Evolutionary conservation across 495 filamentous ascomycete species (phyloP), one percentile per base, ranked within the genome.

Genomic region (Neurospora sp.): DNA sequence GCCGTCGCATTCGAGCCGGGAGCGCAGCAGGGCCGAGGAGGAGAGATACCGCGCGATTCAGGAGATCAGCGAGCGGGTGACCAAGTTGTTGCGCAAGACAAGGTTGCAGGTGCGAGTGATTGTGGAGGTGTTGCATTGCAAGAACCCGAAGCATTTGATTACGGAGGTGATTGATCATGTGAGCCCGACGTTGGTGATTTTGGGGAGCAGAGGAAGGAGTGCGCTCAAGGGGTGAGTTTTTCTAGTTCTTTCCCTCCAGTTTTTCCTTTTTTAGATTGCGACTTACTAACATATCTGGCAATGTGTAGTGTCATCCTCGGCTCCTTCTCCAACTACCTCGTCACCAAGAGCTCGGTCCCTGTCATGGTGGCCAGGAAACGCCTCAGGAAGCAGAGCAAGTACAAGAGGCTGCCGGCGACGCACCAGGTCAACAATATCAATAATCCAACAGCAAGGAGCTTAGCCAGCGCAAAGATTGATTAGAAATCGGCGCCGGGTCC

Each of bases 51-150:
- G 88, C 76, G 94, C 93, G 7, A 88, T 92, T 18, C 88, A 92
- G 53, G 88, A 89, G 65, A 91, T 99, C 61, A 92, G 91, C 8
- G 86, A 93, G 46, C 87, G 91, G 2, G 93, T 95, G 73, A 88
- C 94, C 40, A 92, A 91, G 76, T 82, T 98, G 61, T 84, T 99
- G 73, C 87, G 95, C 74, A 96, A 94, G 85, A 99, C 96, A 6
- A 85, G 92, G 71, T 84, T 99, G 48, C 95, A 98, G 78, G 94
- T 97, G 42, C 89, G 93, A 68, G 89, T 97, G 70, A 93, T 96
- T 37, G 91, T 99, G 41, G 96, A 99, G 80, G 95, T 98, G 27
- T 93, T 98, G 74, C 95, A 98, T 80, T 98, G 96, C 90, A 98
- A 97, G 86, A 97, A 92, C 76, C 94, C 95, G 8, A 93, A 91